Conservation (phyloP, 495 filamentous ascomycete species). For the Tuber magnatum region DNA sequence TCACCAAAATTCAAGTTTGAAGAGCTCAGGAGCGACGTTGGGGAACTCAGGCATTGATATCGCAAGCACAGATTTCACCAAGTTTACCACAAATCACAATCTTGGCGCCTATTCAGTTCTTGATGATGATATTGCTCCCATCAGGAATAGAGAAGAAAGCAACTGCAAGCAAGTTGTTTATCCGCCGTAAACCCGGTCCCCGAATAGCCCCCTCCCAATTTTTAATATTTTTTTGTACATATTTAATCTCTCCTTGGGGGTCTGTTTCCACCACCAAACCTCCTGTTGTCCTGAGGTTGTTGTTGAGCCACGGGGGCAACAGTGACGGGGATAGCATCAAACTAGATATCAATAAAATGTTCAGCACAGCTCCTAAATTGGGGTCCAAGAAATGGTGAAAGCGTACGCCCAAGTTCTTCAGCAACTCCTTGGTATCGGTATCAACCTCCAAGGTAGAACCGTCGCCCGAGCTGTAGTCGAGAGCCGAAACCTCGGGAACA, state of each 20-base stretch:
- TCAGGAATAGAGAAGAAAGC: background rate
- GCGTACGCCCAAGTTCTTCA: slow-evolving; percentile 97
- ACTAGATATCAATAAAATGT: slow-evolving; percentile 50
- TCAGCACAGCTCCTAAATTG: background rate
- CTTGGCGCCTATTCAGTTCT: background rate
- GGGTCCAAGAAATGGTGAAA: background rate
- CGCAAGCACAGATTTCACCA: background rate
- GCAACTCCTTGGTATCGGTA: slow-evolving; percentile 91
- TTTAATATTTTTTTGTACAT: background rate
- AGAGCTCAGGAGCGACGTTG: background rate
- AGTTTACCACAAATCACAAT: slow-evolving; percentile 2
- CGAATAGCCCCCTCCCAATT: background rate
- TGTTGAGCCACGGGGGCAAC: slow-evolving; percentile 81
- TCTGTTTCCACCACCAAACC: slow-evolving; percentile 37
- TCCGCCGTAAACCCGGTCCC: background rate
- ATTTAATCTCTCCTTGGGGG: slow-evolving; percentile 33
- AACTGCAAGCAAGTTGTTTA: background rate
- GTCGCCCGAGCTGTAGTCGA: slow-evolving; percentile 92
- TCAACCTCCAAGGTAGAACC: slow-evolving; percentile 90
- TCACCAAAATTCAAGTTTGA: background rate
- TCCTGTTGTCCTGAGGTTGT: slow-evolving; percentile 50
- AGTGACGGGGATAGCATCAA: slow-evolving; percentile 94
- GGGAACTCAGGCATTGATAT: background rate
- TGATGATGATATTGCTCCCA: background rate
- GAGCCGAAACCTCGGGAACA: slow-evolving; percentile 94